A percentile compares a stretch with the other conserved stretches of the same genome.
phyloP scores from a whole-genome alignment of 1,139 yeast genomes.

The Geotrichum klebahnii region DNA sequence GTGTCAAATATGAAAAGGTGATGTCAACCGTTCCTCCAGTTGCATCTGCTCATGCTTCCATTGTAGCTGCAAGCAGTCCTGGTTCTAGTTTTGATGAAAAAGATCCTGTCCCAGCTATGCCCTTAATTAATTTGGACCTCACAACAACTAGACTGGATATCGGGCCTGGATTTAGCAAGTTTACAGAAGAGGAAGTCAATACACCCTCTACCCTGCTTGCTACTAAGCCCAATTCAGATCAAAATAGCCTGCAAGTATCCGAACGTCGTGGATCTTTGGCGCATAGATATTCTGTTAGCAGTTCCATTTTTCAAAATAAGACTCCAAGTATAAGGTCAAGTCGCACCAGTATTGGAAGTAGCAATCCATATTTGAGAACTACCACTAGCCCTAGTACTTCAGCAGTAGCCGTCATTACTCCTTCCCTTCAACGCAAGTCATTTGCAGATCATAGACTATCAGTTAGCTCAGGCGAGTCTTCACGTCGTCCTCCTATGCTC shows the following conservation, averaged over 20 bases:
- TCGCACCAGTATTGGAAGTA: conserved; percentile 4
- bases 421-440: conserved; percentile 1
- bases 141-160: background rate
- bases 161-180: too few species aligned
- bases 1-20: conserved; percentile 10
- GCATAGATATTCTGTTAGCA: conserved; percentile 9
- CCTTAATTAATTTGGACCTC: background rate
- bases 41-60: conserved; percentile 19
- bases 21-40: conserved; percentile 7
- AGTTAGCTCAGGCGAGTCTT: conserved; percentile 9
- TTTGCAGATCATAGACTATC: conserved; percentile 17
- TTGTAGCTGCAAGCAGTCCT: conserved; percentile 12
- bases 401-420: background rate
- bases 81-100: background rate
- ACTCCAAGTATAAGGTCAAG: conserved; percentile 9
- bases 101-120: conserved; percentile 6
- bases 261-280: conserved; percentile 15
- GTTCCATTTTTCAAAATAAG: conserved; percentile 9
- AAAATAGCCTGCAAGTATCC: background rate
- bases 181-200: background rate
- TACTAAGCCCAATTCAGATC: background rate
- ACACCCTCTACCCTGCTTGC: background rate
- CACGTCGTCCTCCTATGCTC: conserved; percentile 12
- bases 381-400: background rate
- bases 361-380: background rate